phyloP scores from a whole-genome alignment of 768 basidiomycete species.

The Pisolithus sp. region DNA sequence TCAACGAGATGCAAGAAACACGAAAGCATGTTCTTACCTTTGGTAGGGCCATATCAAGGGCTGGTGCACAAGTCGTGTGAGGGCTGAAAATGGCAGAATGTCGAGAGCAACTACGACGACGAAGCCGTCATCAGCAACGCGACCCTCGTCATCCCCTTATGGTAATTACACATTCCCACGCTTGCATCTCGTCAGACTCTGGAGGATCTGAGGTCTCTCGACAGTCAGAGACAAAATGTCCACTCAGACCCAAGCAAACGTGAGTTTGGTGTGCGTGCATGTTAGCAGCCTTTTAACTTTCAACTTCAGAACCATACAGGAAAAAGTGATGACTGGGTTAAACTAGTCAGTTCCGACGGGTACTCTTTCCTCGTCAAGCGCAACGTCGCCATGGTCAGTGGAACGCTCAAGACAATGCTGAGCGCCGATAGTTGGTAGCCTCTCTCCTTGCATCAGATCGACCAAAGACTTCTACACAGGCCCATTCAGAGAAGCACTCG shows the following conservation, averaged over 20 bases:
- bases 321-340: conserved; percentile 56
- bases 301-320: background rate
- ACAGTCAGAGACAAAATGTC: conserved; percentile 12
- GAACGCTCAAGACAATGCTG: conserved; percentile 77
- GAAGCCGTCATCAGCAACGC: too few species aligned
- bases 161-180: conserved; percentile 1
- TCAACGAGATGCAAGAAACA: background rate
- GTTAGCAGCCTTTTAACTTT: background rate
- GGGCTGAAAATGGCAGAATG: background rate
- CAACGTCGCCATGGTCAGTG: conserved; percentile 70
- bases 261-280: conserved; percentile 1
- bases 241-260: conserved; percentile 10
- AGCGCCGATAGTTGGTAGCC: conserved; percentile 55
- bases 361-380: conserved; percentile 75
- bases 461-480: conserved; percentile 34
- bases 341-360: conserved; percentile 71
- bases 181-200: background rate
- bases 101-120: background rate
- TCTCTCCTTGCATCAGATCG: conserved; percentile 4
- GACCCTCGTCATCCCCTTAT: background rate
- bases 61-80: conserved; percentile 11
- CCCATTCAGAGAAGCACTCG: conserved; percentile 67
- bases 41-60: conserved; percentile 28
- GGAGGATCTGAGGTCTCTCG: too few species aligned
- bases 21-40: conserved; percentile 21